Percentiles rank a stretch among this genome's conserved stretches.
These are phyloP conservation scores for Globisporangium splendens DNA, from an alignment of 352 stramenopile genomes.

Conservation along the genomic window DNA sequence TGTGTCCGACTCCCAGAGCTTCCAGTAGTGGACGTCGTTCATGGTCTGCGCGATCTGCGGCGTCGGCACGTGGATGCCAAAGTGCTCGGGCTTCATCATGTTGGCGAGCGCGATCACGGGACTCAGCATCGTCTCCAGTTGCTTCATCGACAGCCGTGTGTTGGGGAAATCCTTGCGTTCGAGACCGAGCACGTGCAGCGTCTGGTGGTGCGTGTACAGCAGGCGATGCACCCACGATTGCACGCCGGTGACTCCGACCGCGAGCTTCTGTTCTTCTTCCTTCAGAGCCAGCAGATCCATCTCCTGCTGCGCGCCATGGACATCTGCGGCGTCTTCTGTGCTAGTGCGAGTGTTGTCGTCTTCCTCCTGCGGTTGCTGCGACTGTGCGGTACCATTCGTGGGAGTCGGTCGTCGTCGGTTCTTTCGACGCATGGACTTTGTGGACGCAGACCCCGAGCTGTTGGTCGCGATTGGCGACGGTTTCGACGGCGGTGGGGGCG, in stretches of 20 bases:
- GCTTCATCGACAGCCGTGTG: constrained; percentile 67
- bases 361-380: constrained; percentile 12
- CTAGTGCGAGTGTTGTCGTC: constrained; percentile 10
- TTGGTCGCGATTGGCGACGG: constrained; percentile 1
- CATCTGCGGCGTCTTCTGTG: constrained; percentile 20
- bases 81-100: constrained; percentile 54
- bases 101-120: constrained; percentile 58
- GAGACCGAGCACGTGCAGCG: constrained; percentile 42
- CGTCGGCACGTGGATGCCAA: constrained; percentile 68
- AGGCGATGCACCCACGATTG: constrained; percentile 71
- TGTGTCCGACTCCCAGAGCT: constrained; percentile 79
- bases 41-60: constrained; percentile 64
- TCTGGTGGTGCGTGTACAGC: constrained; percentile 62
- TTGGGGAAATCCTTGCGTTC: constrained; percentile 58
- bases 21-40: constrained; percentile 83
- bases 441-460: not conserved
- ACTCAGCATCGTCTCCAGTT: constrained; percentile 59
- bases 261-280: constrained; percentile 40
- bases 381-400: constrained; percentile 10
- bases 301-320: constrained; percentile 13
- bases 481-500: not conserved
- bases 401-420: constrained; percentile 4
- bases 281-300: constrained; percentile 25
- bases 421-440: constrained; percentile 1
- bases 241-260: constrained; percentile 47